Evolutionary conservation across 768 basidiomycete genomes (phyloP), one percentile per base, ranked within the genome.

Genomic region (Tulasnella sp.): DNA sequence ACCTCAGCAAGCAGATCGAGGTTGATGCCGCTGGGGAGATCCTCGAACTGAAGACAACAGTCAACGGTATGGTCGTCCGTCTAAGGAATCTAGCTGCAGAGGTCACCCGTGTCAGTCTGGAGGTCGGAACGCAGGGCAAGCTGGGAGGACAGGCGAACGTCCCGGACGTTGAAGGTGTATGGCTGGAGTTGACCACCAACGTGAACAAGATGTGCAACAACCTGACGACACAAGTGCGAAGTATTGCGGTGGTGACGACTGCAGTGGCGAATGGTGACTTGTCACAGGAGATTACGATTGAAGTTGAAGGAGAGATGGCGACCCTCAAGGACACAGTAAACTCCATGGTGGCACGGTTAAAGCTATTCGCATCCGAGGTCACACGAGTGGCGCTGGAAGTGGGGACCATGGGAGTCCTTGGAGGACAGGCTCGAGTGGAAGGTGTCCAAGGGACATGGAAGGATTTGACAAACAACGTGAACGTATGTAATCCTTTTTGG

Each of bases 21-120:
- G 92, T 94, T 59, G 88, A 93, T 65, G 92, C 92, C 12, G 85
- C 91, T 65, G 92, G 92, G 46, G 93, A 97, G 73, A 92, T 97
- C 81, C 78, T 92, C 15, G 85, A 87, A 65, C 71, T 87, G 68
- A 87, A 87, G 74, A 78, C 81, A 64, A 87, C 85, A 0, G 84
- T 88, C 65, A 88, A 87, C 68, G 78, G 77, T 60, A 88, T 87
- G 86, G 84, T 68, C n/a, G 52, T 65, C 44, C 68, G 66, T 29
- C 66, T 72, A 22, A 55, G 65, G 2, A 63, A 64, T 17, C 67
- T 71, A 25, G 67, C 69, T 1, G 63, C 63, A 53, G 72, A 74
- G 55, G 91, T 94, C n/a, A 91, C 88, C 12, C 78, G 91, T 60
- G 94, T 98, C 17, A 85, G 84, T 42, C 75, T 96, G 63, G 93